These are phyloP conservation scores for Calonectria multiphialidica DNA, from an alignment of 2,329 filamentous ascomycete genomes.

Conservation along the genomic window DNA sequence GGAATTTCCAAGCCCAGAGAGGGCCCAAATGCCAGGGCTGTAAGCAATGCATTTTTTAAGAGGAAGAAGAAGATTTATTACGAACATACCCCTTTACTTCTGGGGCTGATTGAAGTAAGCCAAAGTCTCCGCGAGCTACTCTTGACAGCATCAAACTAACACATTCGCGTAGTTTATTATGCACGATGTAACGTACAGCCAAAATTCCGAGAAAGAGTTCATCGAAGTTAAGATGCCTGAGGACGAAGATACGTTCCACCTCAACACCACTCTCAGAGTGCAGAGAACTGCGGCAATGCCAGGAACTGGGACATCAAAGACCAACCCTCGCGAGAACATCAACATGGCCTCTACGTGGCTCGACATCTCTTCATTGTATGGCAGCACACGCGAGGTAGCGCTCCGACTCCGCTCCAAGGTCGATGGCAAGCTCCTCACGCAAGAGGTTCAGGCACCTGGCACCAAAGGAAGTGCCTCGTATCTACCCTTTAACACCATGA, in stretches of 20 bases:
- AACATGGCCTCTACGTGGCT: not conserved
- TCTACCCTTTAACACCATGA: not conserved
- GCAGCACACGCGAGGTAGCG: not conserved
- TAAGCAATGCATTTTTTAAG: not conserved
- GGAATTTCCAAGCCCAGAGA: not conserved
- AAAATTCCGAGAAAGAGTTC: not conserved
- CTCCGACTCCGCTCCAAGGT: not conserved
- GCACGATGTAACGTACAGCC: not conserved
- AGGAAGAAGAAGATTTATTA: slow-evolving; percentile 1
- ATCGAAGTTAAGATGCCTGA: not conserved
- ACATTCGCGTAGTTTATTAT: not conserved
- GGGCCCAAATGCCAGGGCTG: not conserved
- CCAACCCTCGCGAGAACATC: not conserved
- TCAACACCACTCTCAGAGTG: not conserved
- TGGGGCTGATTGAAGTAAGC: not conserved
- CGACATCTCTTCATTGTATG: not conserved
- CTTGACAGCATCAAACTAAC: not conserved
- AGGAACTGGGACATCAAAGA: not conserved
- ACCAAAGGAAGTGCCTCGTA: not conserved
- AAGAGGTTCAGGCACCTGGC: not conserved
- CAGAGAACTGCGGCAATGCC: not conserved
- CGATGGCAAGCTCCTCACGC: not conserved
- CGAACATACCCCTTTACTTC: not conserved
- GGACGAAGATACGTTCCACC: not conserved
- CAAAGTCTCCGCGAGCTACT: no score